Conservation (phyloP, 345 rosid genomes). For the Raphanus raphanistrum region DNA sequence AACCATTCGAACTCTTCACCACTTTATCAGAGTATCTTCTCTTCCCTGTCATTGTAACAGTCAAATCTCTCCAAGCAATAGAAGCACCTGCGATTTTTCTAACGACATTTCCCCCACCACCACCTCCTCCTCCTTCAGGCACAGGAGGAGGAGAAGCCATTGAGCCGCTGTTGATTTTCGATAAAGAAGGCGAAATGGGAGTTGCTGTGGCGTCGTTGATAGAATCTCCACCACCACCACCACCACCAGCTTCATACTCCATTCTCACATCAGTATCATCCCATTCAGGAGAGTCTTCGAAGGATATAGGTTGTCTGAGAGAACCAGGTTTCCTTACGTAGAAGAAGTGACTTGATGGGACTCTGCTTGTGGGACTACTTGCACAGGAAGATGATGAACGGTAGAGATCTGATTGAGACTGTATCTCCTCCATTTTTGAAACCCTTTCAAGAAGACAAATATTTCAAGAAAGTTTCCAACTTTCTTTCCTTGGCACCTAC, state of each 20-base stretch:
- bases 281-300: slow-evolving; percentile 99
- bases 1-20: slow-evolving; percentile 89
- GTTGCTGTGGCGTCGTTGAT: slow-evolving; percentile 62
- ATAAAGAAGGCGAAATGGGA: slow-evolving; percentile 78
- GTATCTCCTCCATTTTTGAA: slow-evolving; percentile 89
- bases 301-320: slow-evolving; percentile 87
- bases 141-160: slow-evolving; percentile 83
- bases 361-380: slow-evolving; percentile 96
- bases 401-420: slow-evolving; percentile 84
- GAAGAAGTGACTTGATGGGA: slow-evolving; percentile 92
- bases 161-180: slow-evolving; percentile 83
- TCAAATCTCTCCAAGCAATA: slow-evolving; percentile 92
- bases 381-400: slow-evolving; percentile 98
- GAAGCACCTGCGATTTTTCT: slow-evolving; percentile 90
- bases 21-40: slow-evolving; percentile 91
- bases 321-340: slow-evolving; percentile 93
- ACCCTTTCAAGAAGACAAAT: slow-evolving; percentile 13
- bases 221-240: slow-evolving; percentile 47
- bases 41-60: slow-evolving; percentile 84
- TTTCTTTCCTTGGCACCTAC: slow-evolving; percentile 22
- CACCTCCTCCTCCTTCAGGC: slow-evolving; percentile 48
- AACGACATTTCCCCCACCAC: slow-evolving; percentile 43
- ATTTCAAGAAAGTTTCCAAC: not conserved
- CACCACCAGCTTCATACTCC: slow-evolving; percentile 54
- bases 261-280: slow-evolving; percentile 74